A percentile compares a stretch with the other conserved stretches of the same genome.
Evolutionary conservation across 768 basidiomycete species (phyloP).

Genomic region (Tephrocybe rancida): DNA sequence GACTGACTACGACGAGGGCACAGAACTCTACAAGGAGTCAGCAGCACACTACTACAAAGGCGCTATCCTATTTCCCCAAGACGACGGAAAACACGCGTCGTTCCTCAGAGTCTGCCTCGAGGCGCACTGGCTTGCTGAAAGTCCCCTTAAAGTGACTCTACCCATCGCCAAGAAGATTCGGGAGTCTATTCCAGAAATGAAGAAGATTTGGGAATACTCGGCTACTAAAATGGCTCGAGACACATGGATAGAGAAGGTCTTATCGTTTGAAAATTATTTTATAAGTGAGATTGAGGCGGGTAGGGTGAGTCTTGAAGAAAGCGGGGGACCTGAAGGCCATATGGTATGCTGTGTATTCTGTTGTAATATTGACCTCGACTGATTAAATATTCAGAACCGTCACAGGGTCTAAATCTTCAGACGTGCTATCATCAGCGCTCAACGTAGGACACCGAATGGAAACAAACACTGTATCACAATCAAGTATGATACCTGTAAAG

Average conservation of each 20-base stretch:
- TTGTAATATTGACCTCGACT: too few species aligned
- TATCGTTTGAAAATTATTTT: slow-evolving; percentile 18
- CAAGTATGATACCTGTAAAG: too few species aligned
- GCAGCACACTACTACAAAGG: slow-evolving; percentile 33
- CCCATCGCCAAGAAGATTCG: slow-evolving; percentile 24
- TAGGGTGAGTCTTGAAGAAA: slow-evolving; percentile 5
- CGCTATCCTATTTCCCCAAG: slow-evolving; percentile 32
- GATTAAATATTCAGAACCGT: too few species aligned
- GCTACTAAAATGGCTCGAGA: not conserved
- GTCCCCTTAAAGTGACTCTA: slow-evolving; percentile 26
- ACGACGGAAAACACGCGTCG: slow-evolving; percentile 37
- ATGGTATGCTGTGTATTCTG: too few species aligned
- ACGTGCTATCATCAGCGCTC: too few species aligned
- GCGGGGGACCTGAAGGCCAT: slow-evolving; percentile 2
- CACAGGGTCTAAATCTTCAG: too few species aligned
- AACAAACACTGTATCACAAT: too few species aligned
- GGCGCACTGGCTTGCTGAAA: slow-evolving; percentile 26
- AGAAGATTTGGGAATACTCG: slow-evolving; percentile 22
- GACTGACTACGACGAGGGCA: slow-evolving; percentile 7
- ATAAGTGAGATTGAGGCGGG: not conserved
- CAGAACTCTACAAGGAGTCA: slow-evolving; percentile 23
- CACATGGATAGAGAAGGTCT: slow-evolving; percentile 1
- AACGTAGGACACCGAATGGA: too few species aligned
- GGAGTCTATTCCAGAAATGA: slow-evolving; percentile 20
- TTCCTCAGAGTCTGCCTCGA: slow-evolving; percentile 34